Evolutionary conservation across 139 green algal genomes (phyloP).

Genomic region (Ettlia oleoabundans): DNA sequence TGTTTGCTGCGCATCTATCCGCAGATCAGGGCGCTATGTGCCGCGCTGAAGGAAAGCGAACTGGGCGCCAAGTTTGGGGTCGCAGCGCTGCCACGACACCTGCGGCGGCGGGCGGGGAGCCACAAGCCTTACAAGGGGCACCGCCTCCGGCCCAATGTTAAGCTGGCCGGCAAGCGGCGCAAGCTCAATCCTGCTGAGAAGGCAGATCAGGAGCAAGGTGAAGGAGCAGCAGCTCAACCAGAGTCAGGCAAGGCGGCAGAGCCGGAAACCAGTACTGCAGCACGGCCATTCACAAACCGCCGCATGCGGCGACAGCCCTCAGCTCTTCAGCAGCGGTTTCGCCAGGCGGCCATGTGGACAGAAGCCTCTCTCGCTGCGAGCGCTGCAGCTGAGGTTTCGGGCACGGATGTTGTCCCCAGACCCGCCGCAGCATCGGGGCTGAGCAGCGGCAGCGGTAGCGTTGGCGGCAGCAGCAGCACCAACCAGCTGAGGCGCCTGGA

Average conservation of each 20-base stretch:
- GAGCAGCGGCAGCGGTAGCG: neutral
- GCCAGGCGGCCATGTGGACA: constrained; percentile 10
- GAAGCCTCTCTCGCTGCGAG: constrained; percentile 25
- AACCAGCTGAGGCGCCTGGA: constrained; percentile 49
- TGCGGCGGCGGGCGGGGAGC: constrained; percentile 50
- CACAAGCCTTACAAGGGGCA: constrained; percentile 50
- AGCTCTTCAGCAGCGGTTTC: constrained; percentile 40
- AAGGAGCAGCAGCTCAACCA: neutral
- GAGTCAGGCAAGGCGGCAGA: neutral
- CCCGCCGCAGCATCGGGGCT: too few species aligned
- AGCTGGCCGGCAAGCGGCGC: constrained; percentile 6
- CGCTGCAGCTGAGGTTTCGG: neutral
- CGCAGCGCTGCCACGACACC: constrained; percentile 28
- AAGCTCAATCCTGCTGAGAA: neutral
- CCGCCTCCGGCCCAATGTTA: constrained; percentile 46
- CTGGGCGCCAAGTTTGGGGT: constrained; percentile 32
- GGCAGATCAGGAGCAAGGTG: neutral
- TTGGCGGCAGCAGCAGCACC: neutral
- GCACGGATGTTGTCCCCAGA: neutral
- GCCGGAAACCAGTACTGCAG: neutral
- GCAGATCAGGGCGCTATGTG: constrained; percentile 35
- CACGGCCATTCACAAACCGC: constrained; percentile 49
- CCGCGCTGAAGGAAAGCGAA: neutral
- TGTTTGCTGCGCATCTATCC: neutral
- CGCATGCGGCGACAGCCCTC: constrained; percentile 61